A percentile compares a stretch with the other conserved stretches of the same genome.
These are phyloP conservation scores for Xylaria sp. DNA, from an alignment of 2,329 filamentous ascomycete genomes.

Conservation along the genomic window DNA sequence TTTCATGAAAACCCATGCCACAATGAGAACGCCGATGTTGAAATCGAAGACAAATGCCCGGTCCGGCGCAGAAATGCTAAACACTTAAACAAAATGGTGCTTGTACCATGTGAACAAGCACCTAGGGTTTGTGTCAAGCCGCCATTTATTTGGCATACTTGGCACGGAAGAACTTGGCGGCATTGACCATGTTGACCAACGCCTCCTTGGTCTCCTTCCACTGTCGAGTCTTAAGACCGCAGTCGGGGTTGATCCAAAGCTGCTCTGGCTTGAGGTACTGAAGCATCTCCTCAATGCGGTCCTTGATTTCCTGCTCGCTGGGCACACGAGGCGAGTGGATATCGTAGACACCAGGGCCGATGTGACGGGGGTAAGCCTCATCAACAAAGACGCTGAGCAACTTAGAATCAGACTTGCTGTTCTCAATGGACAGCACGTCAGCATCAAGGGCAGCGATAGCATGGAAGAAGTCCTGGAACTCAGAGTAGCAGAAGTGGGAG, in stretches of 20 bases:
- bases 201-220: slow-evolving; percentile 99
- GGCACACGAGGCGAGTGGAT: slow-evolving; percentile 99
- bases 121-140: slow-evolving; percentile 32
- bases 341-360: slow-evolving; percentile 99
- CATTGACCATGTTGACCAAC: slow-evolving; percentile 96
- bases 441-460: slow-evolving; percentile 98
- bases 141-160: slow-evolving; percentile 77
- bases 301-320: slow-evolving; percentile 97
- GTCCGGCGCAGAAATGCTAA: slow-evolving; percentile 51
- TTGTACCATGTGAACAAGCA: slow-evolving; percentile 38
- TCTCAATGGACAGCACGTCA: slow-evolving; percentile 99
- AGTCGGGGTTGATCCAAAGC: slow-evolving; percentile 99
- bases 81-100: slow-evolving; percentile 44
- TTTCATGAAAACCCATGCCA: slow-evolving; percentile 46
- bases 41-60: slow-evolving; percentile 60
- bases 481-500: slow-evolving; percentile 99
- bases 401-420: slow-evolving; percentile 99
- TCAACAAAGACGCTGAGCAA: slow-evolving; percentile 98
- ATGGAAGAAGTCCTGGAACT: slow-evolving; percentile 99
- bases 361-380: slow-evolving; percentile 96
- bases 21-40: slow-evolving; percentile 66
- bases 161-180: slow-evolving; percentile 94
- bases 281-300: slow-evolving; percentile 98
- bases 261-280: slow-evolving; percentile 96
- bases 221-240: slow-evolving; percentile 98